Conservation (phyloP, 2,329 filamentous ascomycete species). For the Apiospora aurea region DNA sequence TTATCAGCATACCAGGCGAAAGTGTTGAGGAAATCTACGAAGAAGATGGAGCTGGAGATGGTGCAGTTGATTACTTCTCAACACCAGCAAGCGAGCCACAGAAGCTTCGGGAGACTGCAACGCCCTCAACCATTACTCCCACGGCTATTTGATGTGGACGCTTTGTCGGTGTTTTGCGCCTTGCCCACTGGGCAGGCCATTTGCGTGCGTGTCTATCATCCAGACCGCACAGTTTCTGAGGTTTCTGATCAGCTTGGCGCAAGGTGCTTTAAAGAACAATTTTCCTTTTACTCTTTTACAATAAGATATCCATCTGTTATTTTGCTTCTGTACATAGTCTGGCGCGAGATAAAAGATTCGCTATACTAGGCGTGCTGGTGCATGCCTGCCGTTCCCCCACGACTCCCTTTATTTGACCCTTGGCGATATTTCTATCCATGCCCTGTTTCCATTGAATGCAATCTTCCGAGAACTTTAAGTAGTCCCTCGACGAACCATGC, state of each 20-base stretch:
- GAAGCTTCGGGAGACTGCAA: not conserved
- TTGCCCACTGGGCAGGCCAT: not conserved
- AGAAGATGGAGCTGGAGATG: conserved; percentile 25
- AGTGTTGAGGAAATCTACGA: conserved; percentile 40
- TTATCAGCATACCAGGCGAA: conserved; percentile 40
- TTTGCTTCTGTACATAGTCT: conserved; percentile 20
- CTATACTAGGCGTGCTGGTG: conserved; percentile 12
- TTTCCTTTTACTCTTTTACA: conserved; percentile 18
- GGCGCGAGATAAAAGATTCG: not conserved
- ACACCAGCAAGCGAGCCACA: not conserved
- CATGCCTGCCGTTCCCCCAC: not conserved
- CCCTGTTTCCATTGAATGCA: not conserved
- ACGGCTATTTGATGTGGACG: not conserved
- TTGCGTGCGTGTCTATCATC: not conserved
- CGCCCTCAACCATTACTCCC: not conserved
- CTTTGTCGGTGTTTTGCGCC: not conserved
- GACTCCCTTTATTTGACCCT: not conserved
- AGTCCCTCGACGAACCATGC: not conserved
- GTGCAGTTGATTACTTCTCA: not conserved
- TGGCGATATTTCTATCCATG: not conserved
- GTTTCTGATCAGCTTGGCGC: conserved; percentile 6
- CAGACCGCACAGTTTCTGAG: not conserved
- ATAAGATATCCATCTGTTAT: conserved; percentile 24
- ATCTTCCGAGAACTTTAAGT: too few species aligned
- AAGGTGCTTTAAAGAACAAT: conserved; percentile 18